phyloP scores from a whole-genome alignment of 208 protist genomes.

The Angomonas ambiguus region DNA sequence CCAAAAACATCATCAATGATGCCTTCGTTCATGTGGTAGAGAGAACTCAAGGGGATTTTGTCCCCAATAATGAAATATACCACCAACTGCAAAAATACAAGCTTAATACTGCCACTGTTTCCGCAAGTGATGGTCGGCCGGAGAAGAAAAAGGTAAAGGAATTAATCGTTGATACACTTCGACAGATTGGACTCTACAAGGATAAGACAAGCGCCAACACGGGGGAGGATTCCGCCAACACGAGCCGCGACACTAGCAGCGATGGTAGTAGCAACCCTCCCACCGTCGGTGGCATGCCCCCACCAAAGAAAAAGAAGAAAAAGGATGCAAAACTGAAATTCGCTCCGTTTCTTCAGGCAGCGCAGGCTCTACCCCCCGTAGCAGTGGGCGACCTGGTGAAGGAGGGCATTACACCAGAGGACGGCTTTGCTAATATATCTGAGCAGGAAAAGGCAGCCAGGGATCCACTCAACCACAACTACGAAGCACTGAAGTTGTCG shows the following conservation, averaged over 20 bases:
- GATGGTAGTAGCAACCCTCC: not conserved
- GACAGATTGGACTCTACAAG: not conserved
- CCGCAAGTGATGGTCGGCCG: constrained; percentile 4
- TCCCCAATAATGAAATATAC: constrained; percentile 84
- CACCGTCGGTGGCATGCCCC: not conserved
- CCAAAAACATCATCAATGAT: constrained; percentile 22
- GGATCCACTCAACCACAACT: constrained; percentile 30
- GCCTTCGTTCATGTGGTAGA: constrained; percentile 74
- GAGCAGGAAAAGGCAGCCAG: constrained; percentile 18
- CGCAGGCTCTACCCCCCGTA: constrained; percentile 26
- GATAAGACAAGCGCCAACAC: not conserved
- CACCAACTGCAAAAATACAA: constrained; percentile 50
- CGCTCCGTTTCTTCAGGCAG: constrained; percentile 14
- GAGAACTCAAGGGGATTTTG: constrained; percentile 54
- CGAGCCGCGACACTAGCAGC: not conserved
- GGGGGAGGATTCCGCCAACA: not conserved
- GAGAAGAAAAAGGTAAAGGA: constrained; percentile 1
- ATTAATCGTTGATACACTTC: not conserved
- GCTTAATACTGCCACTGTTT: not conserved
- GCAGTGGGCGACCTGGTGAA: constrained; percentile 11
- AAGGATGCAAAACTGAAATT: not conserved
- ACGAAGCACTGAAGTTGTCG: constrained; percentile 22
- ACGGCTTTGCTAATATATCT: constrained; percentile 12
- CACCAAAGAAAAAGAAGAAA: not conserved
- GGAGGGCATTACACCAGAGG: constrained; percentile 8